Conservation (phyloP, 2,329 filamentous ascomycete genomes). For the Talaromyces atroroseus region DNA sequence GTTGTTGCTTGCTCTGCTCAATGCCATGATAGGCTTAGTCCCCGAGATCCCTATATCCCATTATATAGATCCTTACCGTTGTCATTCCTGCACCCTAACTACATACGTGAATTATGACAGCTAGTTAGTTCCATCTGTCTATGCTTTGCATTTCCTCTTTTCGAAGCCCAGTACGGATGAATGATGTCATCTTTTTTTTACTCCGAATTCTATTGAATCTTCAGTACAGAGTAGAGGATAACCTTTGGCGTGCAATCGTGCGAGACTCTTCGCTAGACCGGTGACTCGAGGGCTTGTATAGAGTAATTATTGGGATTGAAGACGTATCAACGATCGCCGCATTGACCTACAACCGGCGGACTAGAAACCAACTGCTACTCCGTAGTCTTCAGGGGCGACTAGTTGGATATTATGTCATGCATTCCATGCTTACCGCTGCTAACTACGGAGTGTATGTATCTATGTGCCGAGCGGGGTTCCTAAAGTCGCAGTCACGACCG, state of each 20-base stretch:
- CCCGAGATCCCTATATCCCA: no score
- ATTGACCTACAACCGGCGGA: background rate
- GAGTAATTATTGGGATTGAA: background rate
- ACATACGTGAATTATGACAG: no score
- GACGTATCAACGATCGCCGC: background rate
- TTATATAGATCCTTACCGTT: background rate
- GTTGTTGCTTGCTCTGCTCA: background rate
- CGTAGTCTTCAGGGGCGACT: background rate
- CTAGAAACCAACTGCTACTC: background rate
- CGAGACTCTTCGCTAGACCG: no score
- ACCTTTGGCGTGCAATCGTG: background rate
- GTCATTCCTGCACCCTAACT: background rate
- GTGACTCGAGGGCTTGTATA: no score
- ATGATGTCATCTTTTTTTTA: slow-evolving; percentile 3
- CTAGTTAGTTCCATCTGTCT: no score
- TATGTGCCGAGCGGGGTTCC: no score
- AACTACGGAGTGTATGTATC: background rate
- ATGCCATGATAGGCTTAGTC: background rate
- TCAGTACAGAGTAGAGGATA: no score
- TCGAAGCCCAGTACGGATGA: no score
- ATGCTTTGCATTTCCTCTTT: no score
- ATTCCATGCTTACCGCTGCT: background rate
- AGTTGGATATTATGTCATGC: background rate
- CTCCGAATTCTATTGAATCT: background rate
- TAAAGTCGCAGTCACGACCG: no score